Base-by-base conservation (phyloP, 768 basidiomycete genomes). In the Termitomyces sp. region DNA sequence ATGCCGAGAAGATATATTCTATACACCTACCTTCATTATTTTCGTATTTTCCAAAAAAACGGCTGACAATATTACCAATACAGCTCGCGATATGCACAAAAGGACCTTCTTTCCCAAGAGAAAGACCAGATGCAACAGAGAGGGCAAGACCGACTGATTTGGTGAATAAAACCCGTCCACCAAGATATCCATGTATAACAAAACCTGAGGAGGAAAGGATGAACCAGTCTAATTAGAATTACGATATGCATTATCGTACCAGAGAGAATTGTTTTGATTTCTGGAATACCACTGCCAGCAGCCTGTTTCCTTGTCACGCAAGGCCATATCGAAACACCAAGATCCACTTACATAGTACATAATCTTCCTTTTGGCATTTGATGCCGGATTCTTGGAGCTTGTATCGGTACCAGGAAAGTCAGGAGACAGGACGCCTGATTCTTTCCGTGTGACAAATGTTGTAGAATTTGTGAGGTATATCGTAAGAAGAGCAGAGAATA, bases 121-220 rank as follows among this genome's bases (percentile, higher is more conserved):
- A 88, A 20, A 98, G 77, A 0, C 97, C 97, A 0, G 93, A 94
- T 3, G 92, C 95, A 22, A 98, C 95, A 4, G 92, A 89, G 1
- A 99, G 77, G 0, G 94, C 85, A 55, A 99, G 72, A 12, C 95
- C 96, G 24, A 96, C 79, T 6, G 90, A 81, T 69, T 99, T 99
- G 4, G 90, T 93, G 69, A 94, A 87, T 47, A 99, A 74, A 0
- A 90, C 92, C 59, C 94, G 87, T 26, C 79, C 88, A 24, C 97
- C 97, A 37, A 99, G 87, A 69, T 96, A 99, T 18, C 97, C 97
- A 60, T 97, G 93, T 56, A 99, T 97, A 26, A 98, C 95, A 66
- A 97, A 98, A 36, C 95, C 94, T 85, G 26, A 16, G 24, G 18
- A 12, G n/a, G n/a, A n/a, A 16, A 37, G 5, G 18, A 41, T 52